These are phyloP conservation scores for Russula earlei DNA, from an alignment of 768 basidiomycete species.

Conservation along the genomic window DNA sequence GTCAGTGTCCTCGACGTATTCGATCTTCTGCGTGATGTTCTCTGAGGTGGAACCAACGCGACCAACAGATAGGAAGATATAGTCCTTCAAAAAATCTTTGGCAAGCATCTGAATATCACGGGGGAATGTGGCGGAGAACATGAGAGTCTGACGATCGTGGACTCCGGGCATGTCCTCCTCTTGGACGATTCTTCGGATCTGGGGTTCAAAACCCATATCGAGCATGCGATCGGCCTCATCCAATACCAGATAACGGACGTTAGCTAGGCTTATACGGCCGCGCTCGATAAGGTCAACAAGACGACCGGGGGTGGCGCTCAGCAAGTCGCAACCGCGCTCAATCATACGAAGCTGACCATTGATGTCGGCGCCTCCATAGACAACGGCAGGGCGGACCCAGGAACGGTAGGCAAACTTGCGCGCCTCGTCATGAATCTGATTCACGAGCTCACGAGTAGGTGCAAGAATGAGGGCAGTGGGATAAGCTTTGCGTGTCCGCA, in stretches of 20 bases:
- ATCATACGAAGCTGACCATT: slow-evolving; percentile 87
- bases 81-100: slow-evolving; percentile 94
- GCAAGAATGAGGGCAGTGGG: slow-evolving; percentile 97
- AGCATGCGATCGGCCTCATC: slow-evolving; percentile 99
- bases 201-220: slow-evolving; percentile 99
- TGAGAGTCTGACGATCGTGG: slow-evolving; percentile 89
- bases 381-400: slow-evolving; percentile 98
- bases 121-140: slow-evolving; percentile 99
- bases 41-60: slow-evolving; percentile 98
- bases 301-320: slow-evolving; percentile 96
- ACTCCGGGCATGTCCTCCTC: slow-evolving; percentile 98
- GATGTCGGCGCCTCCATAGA: slow-evolving; percentile 98
- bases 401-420: slow-evolving; percentile 99
- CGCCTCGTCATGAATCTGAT: slow-evolving; percentile 98
- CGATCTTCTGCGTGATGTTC: slow-evolving; percentile 98
- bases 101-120: slow-evolving; percentile 97
- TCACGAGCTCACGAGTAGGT: slow-evolving; percentile 96
- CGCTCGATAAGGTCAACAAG: slow-evolving; percentile 98
- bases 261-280: slow-evolving; percentile 90
- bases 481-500: slow-evolving; percentile 78
- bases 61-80: slow-evolving; percentile 97
- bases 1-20: slow-evolving; percentile 95
- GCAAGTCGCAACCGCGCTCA: slow-evolving; percentile 93
- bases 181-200: slow-evolving; percentile 96
- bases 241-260: slow-evolving; percentile 95